Base-by-base conservation (phyloP, 495 filamentous ascomycete genomes). In the Thermochaetoides thermophila region DNA sequence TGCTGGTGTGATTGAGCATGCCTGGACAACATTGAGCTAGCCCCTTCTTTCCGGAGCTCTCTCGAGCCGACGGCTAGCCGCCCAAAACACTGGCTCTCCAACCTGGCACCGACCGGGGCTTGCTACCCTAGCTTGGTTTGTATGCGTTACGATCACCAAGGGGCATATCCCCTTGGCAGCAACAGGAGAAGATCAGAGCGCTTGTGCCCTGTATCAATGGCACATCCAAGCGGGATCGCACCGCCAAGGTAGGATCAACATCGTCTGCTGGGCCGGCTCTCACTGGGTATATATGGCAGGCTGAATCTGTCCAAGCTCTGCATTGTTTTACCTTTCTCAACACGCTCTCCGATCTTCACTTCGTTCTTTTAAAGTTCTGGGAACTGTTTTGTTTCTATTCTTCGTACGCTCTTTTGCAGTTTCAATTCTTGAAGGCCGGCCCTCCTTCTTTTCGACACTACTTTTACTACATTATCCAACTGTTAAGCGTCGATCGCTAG, bases 311-410 rank as follows among this genome's bases (percentile, higher is more conserved):
- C 19, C 18, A 24, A 27, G n/a, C 14, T 23, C 3, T 27, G 19
- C 17, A 28, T 37, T 38, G 29, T 31, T 32, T 41, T 36, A 23
- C 26, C 39, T 45, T 28, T 38, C 35, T 48, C 39, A 35, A 45
- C 43, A 53, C 54, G 34, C 46, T 45, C 47, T 43, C 48, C 47
- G 40, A 24, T 11, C 40, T 32, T 56, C 53, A 46, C 37, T 30
- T 57, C 51, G 48, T 45, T 51, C 39, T 29, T 51, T 47, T 45
- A 17, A 38, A 56, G 62, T 65, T 65, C 61, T 57, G 59, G 45
- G 60, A 65, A 63, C 62, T 63, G 49, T 37, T 39, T n/a, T 32
- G 31, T 50, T 59, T 53, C 45, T 39, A 5, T 30, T 32, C 48
- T 59, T 53, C 45, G 44, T 35, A 57, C 53, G 40, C 36, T 57